Percentiles rank a stretch among this genome's conserved stretches.
phyloP scores from a whole-genome alignment of 352 stramenopile species.

The Phytophthora pseudosyringae region DNA sequence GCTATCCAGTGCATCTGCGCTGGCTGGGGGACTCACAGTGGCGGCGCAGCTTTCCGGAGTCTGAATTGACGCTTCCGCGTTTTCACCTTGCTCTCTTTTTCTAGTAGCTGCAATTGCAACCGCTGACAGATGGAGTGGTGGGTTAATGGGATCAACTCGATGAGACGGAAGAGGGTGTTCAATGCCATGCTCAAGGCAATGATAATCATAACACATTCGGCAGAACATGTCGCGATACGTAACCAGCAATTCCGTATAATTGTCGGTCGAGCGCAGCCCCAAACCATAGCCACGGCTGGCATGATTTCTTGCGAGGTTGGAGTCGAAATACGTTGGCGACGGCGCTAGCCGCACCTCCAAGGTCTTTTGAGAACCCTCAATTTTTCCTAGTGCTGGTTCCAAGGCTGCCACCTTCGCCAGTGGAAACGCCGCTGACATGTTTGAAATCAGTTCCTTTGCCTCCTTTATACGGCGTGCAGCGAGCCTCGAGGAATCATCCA shows the following conservation, averaged over 20 bases:
- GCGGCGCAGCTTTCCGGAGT: slow-evolving; percentile 25
- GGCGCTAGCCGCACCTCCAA: slow-evolving; percentile 55
- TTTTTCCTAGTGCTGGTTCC: slow-evolving; percentile 38
- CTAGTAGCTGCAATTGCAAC: slow-evolving; percentile 33
- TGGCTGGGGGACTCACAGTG: slow-evolving; percentile 15
- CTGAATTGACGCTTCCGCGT: slow-evolving; percentile 4
- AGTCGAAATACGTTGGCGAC: slow-evolving; percentile 72
- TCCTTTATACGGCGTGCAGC: slow-evolving; percentile 54
- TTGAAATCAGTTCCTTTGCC: slow-evolving; percentile 46
- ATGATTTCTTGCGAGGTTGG: slow-evolving; percentile 54
- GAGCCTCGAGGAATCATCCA: slow-evolving; percentile 46
- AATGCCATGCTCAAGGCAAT: slow-evolving; percentile 92
- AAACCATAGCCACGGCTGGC: slow-evolving; percentile 42
- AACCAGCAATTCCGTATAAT: slow-evolving; percentile 82
- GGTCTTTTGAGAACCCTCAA: slow-evolving; percentile 14
- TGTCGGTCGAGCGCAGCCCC: slow-evolving; percentile 54
- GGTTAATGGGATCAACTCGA: slow-evolving; percentile 71
- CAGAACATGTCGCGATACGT: slow-evolving; percentile 94
- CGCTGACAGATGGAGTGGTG: slow-evolving; percentile 49
- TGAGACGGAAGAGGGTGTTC: slow-evolving; percentile 68
- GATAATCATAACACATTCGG: slow-evolving; percentile 93
- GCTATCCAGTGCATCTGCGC: slow-evolving; percentile 14
- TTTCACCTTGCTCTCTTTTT: slow-evolving; percentile 21
- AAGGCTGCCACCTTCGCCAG: slow-evolving; percentile 43
- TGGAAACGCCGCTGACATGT: slow-evolving; percentile 27